phyloP scores from a whole-genome alignment of 1,284 basidiomycete genomes.

The Cutaneotrichosporon mucoides region DNA sequence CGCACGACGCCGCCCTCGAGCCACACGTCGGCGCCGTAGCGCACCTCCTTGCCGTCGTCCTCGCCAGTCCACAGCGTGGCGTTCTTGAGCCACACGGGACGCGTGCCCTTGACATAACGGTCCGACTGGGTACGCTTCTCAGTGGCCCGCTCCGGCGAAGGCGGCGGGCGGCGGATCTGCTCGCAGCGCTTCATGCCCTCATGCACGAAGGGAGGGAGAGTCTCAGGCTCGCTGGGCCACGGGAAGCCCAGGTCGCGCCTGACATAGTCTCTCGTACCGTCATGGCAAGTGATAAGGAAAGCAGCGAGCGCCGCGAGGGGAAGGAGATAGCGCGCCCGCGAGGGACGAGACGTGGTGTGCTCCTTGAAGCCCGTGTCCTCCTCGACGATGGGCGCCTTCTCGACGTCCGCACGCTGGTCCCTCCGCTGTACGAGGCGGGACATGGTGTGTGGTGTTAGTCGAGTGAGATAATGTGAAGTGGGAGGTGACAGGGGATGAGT shows the following conservation, averaged over 20 bases:
- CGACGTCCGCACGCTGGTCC: slow-evolving; percentile 2
- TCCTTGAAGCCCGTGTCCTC: not conserved
- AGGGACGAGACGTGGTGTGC: not conserved
- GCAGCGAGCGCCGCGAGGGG: not conserved
- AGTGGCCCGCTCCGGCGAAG: slow-evolving; percentile 49
- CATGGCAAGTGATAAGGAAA: not conserved
- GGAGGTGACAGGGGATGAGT: not conserved
- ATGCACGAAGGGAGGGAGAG: slow-evolving; percentile 27
- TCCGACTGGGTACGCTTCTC: slow-evolving; percentile 60
- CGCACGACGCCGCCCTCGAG: slow-evolving; percentile 52
- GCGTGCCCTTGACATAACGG: slow-evolving; percentile 63
- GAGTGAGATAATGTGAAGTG: not conserved
- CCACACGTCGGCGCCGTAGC: slow-evolving; percentile 53
- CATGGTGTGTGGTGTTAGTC: not conserved
- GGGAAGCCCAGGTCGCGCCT: slow-evolving; percentile 6
- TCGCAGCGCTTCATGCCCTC: slow-evolving; percentile 43
- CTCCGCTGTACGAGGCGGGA: slow-evolving; percentile 3
- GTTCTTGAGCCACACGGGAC: slow-evolving; percentile 67
- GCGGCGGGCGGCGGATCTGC: slow-evolving; percentile 28
- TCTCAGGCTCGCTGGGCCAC: slow-evolving; percentile 9
- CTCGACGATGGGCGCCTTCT: slow-evolving; percentile 6
- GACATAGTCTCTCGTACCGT: not conserved
- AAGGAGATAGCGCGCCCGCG: not conserved
- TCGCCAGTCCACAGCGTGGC: slow-evolving; percentile 75
- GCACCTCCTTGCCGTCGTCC: slow-evolving; percentile 58